These are phyloP conservation scores for Neocallimastix lanati DNA, from an alignment of 192 early-diverging fungal genomes.

Conservation along the genomic window DNA sequence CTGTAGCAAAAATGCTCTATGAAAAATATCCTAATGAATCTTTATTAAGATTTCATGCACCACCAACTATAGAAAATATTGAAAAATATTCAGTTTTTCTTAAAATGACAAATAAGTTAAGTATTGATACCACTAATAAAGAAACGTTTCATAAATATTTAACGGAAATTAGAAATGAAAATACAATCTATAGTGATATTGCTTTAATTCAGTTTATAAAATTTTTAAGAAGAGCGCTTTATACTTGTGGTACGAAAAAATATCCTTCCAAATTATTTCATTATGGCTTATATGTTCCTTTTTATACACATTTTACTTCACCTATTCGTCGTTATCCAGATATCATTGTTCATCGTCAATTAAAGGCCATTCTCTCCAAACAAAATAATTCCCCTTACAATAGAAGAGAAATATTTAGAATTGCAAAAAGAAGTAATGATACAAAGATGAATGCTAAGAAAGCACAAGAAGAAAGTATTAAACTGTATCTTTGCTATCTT, in stretches of 20 bases:
- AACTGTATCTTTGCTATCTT: slow-evolving; percentile 38
- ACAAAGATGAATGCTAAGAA: slow-evolving; percentile 49
- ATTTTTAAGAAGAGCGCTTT: background rate
- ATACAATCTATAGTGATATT: background rate
- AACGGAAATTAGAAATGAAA: background rate
- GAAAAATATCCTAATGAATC: background rate
- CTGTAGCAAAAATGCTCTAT: background rate
- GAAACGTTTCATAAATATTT: background rate
- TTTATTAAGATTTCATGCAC: background rate
- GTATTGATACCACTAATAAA: background rate
- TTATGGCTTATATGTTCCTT: background rate
- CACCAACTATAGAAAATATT: background rate
- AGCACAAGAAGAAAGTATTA: slow-evolving; percentile 44
- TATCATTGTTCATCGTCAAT: background rate
- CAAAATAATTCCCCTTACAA: background rate
- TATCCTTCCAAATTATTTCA: background rate
- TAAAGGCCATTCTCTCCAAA: background rate
- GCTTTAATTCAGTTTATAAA: background rate
- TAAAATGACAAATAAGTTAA: background rate
- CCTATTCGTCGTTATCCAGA: background rate
- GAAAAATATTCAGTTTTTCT: background rate
- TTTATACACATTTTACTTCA: background rate
- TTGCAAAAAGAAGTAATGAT: slow-evolving; percentile 56
- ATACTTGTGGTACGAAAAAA: background rate
- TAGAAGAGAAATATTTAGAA: slow-evolving; percentile 1